Conservation (phyloP, 345 rosid species). For the Camelina hispida region DNA sequence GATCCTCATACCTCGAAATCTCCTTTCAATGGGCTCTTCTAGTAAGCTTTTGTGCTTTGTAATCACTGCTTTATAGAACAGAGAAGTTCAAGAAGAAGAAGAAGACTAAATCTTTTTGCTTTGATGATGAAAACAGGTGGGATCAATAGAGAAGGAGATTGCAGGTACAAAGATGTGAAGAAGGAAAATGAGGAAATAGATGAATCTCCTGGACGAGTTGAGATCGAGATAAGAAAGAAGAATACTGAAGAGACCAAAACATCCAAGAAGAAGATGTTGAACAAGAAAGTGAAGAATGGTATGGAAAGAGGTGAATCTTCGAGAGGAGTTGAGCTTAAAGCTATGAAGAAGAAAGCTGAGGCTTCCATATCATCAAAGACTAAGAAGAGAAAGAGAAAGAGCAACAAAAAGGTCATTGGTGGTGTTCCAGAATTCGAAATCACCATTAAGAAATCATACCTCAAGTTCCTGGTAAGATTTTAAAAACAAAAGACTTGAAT, state of each 20-base stretch:
- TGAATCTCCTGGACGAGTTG: constrained; percentile 3
- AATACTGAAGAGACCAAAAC: neutral
- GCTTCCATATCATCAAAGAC: neutral
- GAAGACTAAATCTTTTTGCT: neutral
- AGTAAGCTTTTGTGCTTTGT: neutral
- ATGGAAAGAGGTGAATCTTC: constrained; percentile 14
- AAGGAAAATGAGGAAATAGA: constrained; percentile 26
- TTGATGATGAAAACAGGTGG: constrained; percentile 35
- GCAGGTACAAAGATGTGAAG: constrained; percentile 30
- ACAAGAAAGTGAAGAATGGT: neutral
- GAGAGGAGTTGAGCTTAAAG: neutral
- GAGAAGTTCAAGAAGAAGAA: neutral
- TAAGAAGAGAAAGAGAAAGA: neutral
- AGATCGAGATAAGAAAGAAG: neutral
- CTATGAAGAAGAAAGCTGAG: constrained; percentile 4
- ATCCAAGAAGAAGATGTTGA: constrained; percentile 8
- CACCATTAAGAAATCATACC: constrained; percentile 34
- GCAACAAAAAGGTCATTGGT: neutral
- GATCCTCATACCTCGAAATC: constrained; percentile 3
- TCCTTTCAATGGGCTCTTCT: neutral
- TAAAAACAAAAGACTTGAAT: neutral
- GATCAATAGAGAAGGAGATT: constrained; percentile 18
- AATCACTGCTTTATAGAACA: neutral
- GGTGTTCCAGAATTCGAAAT: constrained; percentile 23
- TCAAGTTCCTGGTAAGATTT: constrained; percentile 35